Conservation (phyloP, 768 basidiomycete species). For the Imleria badia region DNA sequence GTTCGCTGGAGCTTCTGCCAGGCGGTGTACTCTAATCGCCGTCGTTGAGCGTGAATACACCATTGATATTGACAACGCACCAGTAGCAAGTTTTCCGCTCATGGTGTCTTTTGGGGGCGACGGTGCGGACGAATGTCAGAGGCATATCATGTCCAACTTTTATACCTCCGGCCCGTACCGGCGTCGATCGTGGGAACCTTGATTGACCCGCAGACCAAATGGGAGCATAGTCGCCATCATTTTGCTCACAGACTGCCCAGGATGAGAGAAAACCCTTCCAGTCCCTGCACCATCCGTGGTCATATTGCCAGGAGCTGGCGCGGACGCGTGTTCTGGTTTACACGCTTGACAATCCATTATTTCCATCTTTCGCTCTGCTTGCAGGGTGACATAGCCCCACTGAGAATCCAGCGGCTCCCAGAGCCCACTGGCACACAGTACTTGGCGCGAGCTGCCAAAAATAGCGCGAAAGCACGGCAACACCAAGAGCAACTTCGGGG, state of each 20-base stretch:
- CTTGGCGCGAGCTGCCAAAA: not conserved
- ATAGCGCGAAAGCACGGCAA: no score
- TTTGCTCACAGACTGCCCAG: slow-evolving; percentile 6
- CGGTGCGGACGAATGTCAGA: slow-evolving; percentile 4
- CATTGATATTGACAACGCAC: slow-evolving; percentile 25
- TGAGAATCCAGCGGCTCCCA: not conserved
- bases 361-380: not conserved
- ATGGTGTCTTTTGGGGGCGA: slow-evolving; percentile 34
- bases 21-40: slow-evolving; percentile 67
- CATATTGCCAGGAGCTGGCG: not conserved
- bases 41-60: not conserved
- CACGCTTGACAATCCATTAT: slow-evolving; percentile 7
- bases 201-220: no score
- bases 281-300: not conserved
- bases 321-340: slow-evolving; percentile 11
- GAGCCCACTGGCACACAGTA: no score
- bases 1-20: slow-evolving; percentile 91
- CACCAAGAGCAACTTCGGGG: no score
- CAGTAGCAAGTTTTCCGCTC: slow-evolving; percentile 67
- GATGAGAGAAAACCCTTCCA: slow-evolving; percentile 21
- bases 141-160: not conserved
- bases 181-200: slow-evolving; percentile 25
- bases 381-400: not conserved
- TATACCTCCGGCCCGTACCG: slow-evolving; percentile 14
- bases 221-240: not conserved